These are phyloP conservation scores for Talaromyces rugulosus DNA, from an alignment of 2,329 filamentous ascomycete genomes.

Conservation along the genomic window DNA sequence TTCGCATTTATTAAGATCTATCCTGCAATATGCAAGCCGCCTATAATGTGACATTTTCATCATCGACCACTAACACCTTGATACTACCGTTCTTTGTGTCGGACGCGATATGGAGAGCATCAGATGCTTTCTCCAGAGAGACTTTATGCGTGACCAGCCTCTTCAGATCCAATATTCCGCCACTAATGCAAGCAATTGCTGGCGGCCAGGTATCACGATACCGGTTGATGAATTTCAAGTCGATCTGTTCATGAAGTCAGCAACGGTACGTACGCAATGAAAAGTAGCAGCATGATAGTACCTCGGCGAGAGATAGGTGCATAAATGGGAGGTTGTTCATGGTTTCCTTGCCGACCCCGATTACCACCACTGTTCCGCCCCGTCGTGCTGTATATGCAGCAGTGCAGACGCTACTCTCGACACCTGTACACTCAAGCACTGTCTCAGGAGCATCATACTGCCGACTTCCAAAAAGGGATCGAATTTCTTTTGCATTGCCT, in stretches of 20 bases:
- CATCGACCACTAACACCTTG: constrained; percentile 59
- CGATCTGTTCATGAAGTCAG: constrained; percentile 45
- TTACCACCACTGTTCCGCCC: constrained; percentile 59
- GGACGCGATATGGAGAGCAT: constrained; percentile 53
- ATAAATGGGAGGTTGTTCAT: constrained; percentile 67
- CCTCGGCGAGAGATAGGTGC: constrained; percentile 59
- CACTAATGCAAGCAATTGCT: constrained; percentile 57
- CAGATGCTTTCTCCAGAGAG: constrained; percentile 57
- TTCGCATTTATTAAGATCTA: neutral
- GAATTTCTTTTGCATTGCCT: constrained; percentile 50
- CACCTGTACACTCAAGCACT: constrained; percentile 63
- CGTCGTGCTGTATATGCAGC: constrained; percentile 55
- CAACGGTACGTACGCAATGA: neutral
- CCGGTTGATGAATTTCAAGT: constrained; percentile 66
- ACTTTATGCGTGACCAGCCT: constrained; percentile 61
- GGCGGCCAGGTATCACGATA: constrained; percentile 68
- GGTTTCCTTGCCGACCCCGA: constrained; percentile 58
- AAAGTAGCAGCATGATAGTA: constrained; percentile 11
- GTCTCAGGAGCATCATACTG: constrained; percentile 57
- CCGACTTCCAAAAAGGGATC: constrained; percentile 49
- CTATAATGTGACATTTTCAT: constrained; percentile 25
- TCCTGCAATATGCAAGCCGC: neutral
- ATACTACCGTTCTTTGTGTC: constrained; percentile 53
- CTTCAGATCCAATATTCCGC: constrained; percentile 59
- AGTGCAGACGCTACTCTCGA: constrained; percentile 60